These are phyloP conservation scores for Periconia sp. DNA, from an alignment of 2,329 filamentous ascomycete species.

Conservation along the genomic window DNA sequence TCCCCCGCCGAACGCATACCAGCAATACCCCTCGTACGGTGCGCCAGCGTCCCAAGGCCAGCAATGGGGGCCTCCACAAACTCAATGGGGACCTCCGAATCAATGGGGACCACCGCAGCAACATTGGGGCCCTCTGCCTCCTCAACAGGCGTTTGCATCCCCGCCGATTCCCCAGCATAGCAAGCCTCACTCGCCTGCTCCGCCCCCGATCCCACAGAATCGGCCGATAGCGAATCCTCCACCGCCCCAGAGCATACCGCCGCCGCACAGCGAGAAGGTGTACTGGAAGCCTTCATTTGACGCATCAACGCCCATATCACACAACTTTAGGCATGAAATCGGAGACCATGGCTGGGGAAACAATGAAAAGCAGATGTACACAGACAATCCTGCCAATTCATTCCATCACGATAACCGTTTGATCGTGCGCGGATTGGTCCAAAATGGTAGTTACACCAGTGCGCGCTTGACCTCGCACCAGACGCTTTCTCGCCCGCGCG, in stretches of 20 bases:
- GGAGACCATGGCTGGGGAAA: slow-evolving; percentile 69
- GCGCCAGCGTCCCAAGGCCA: slow-evolving; percentile 17
- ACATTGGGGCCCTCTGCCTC: slow-evolving; percentile 14
- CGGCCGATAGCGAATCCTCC: slow-evolving; percentile 34
- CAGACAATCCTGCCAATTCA: slow-evolving; percentile 55
- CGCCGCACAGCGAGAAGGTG: slow-evolving; percentile 31
- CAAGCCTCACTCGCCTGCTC: slow-evolving; percentile 34
- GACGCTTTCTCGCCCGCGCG: slow-evolving; percentile 58
- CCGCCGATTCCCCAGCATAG: slow-evolving; percentile 39
- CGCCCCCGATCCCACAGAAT: slow-evolving; percentile 31
- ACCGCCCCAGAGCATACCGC: slow-evolving; percentile 35
- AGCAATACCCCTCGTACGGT: slow-evolving; percentile 20
- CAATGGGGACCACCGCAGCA: slow-evolving; percentile 30
- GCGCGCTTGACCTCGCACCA: slow-evolving; percentile 62
- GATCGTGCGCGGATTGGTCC: slow-evolving; percentile 59
- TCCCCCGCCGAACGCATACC: slow-evolving; percentile 21
- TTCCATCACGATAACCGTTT: slow-evolving; percentile 62
- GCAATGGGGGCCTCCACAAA: slow-evolving; percentile 28
- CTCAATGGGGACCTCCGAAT: slow-evolving; percentile 19
- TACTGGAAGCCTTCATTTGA: slow-evolving; percentile 63
- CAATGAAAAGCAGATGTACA: slow-evolving; percentile 66
- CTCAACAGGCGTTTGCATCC: slow-evolving; percentile 25
- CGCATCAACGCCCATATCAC: slow-evolving; percentile 53
- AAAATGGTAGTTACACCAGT: slow-evolving; percentile 56
- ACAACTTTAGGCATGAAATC: slow-evolving; percentile 62